phyloP scores from a whole-genome alignment of 345 rosid species.

The Passiflora organensis region DNA sequence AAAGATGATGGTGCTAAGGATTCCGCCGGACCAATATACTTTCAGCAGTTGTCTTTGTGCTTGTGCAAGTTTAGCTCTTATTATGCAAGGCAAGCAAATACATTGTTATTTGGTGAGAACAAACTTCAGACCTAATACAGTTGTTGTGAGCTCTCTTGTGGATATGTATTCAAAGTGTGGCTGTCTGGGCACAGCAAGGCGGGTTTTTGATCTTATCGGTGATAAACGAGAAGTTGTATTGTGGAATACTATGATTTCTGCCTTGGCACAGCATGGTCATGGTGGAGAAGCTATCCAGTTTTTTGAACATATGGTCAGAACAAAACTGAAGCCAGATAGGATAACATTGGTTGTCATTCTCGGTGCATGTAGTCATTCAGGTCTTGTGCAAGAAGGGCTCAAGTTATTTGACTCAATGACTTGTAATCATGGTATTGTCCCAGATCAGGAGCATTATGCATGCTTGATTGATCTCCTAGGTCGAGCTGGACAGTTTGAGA shows the following conservation, averaged over 20 bases:
- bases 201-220: constrained; percentile 37
- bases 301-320: constrained; percentile 47
- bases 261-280: constrained; percentile 65
- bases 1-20: constrained; percentile 41
- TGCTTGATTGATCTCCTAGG: constrained; percentile 75
- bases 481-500: constrained; percentile 49
- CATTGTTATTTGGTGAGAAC: constrained; percentile 53
- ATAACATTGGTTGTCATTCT: constrained; percentile 57
- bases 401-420: constrained; percentile 48
- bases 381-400: constrained; percentile 58
- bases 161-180: constrained; percentile 89
- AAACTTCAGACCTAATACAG: constrained; percentile 46
- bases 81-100: constrained; percentile 65
- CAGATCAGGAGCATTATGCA: constrained; percentile 66
- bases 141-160: constrained; percentile 67
- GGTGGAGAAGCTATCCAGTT: constrained; percentile 49
- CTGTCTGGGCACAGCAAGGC: constrained; percentile 37
- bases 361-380: constrained; percentile 67
- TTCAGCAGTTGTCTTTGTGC: constrained; percentile 78
- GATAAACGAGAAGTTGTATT: constrained; percentile 49
- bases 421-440: constrained; percentile 37
- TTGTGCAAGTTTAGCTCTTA: constrained; percentile 58
- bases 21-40: constrained; percentile 68
- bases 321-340: constrained; percentile 47
- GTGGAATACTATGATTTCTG: constrained; percentile 87